Evolutionary conservation across 257 asterid genomes (phyloP).

Genomic region (Solanum rostratum): DNA sequence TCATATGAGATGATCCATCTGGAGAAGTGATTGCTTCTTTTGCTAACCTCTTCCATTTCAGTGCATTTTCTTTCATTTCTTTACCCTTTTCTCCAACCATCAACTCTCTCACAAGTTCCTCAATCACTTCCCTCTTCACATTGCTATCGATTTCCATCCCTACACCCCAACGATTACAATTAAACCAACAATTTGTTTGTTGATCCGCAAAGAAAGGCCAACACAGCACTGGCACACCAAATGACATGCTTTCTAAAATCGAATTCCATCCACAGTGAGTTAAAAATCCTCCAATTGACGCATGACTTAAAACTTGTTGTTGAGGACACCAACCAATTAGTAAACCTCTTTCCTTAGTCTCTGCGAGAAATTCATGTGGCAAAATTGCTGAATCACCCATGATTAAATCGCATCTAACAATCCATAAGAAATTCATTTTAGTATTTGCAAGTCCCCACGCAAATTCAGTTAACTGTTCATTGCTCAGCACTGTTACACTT

Average conservation of each 20-base stretch:
- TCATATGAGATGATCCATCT: slow-evolving; percentile 3
- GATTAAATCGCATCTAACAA: slow-evolving; percentile 16
- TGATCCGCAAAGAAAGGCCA: slow-evolving; percentile 18
- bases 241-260: neutral
- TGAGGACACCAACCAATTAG: slow-evolving; percentile 19
- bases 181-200: slow-evolving; percentile 13
- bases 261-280: slow-evolving; percentile 28
- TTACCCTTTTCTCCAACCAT: slow-evolving; percentile 9
- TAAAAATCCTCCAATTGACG: slow-evolving; percentile 9
- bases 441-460: slow-evolving; percentile 31
- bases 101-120: slow-evolving; percentile 11
- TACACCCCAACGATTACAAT: slow-evolving; percentile 3
- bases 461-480: slow-evolving; percentile 10
- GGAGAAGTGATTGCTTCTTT: neutral
- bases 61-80: slow-evolving; percentile 6
- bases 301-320: slow-evolving; percentile 9
- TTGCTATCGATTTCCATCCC: slow-evolving; percentile 15
- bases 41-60: slow-evolving; percentile 11
- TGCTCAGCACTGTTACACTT: slow-evolving; percentile 1
- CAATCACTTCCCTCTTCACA: slow-evolving; percentile 12
- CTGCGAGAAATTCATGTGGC: slow-evolving; percentile 10
- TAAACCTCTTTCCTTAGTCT: slow-evolving; percentile 8
- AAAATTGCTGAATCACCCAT: slow-evolving; percentile 7
- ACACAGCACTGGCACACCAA: slow-evolving; percentile 17
- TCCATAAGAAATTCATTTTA: slow-evolving; percentile 15